Base-by-base conservation (phyloP, 768 basidiomycete species). In the Boletus rufocinnamomeus region DNA sequence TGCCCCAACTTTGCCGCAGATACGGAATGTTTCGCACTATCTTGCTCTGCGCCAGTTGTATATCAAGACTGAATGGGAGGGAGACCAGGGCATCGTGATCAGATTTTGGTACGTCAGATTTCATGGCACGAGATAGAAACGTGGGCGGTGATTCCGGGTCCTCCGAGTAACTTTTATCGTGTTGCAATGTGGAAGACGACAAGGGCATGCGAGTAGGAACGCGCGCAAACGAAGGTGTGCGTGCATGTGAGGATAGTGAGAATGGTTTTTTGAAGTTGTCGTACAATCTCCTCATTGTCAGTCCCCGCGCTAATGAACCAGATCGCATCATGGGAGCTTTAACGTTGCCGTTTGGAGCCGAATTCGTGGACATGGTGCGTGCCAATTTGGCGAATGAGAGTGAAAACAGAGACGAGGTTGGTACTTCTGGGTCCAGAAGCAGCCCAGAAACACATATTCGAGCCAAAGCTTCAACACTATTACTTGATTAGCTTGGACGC, bases 361-460 rank as follows among this genome's bases (percentile, higher is more conserved):
- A 67, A 16, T 67, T 54, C 14, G 59, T 58, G 13, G 77, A 69
- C 50, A 66, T 65, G n/a, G 66, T 37, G n/a, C 56, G 59, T n/a
- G 54, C 46, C 27, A 56, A 48, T 16, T 61, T 66, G 45, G 71
- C 70, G 28, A 77, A 71, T 10, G 75, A 70, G 3, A 78, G 70
- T 37, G 76, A 72, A 65, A 85, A 83, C 6, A 83, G 65, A 32
- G 80, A 66, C 50, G 79, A 80, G 53, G 82, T 72, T 43, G 82
- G 80, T 7, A 89, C 74, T 61, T 91, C 88, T 16, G 92, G 93
- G 70, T 95, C 94, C 49, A 97, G 80, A 19, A 98, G 70, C 61
- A 98, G 83, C 25, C 96, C 96, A 27, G 89, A 91, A 32, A 94
- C 89, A 66, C 92, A 84, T 68, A 95, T 95, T 27, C 95, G 88